Conservation (phyloP, 805 yeast species). For the Candida maesae region DNA sequence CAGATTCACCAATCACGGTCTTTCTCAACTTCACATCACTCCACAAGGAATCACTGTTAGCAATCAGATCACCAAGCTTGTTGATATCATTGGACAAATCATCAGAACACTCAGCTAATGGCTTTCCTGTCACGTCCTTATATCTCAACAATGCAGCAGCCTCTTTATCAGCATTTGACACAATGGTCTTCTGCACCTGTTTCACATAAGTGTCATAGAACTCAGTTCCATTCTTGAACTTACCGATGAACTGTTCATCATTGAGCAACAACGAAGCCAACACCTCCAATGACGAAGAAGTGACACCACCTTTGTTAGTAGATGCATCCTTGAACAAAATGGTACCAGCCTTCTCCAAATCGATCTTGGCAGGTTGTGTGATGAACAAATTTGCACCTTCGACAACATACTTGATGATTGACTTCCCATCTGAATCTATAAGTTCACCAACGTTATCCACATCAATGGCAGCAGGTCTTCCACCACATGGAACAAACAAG, state of each 20-base stretch:
- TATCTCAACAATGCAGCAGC: conserved; percentile 85
- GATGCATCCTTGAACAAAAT: conserved; percentile 92
- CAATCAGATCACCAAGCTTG: conserved; percentile 79
- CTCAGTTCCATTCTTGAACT: conserved; percentile 69
- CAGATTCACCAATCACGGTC: conserved; percentile 68
- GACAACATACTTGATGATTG: conserved; percentile 80
- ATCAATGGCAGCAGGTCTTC: conserved; percentile 95
- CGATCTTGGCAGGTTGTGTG: conserved; percentile 88
- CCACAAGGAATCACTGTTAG: conserved; percentile 80
- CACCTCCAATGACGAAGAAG: conserved; percentile 93
- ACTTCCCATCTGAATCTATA: conserved; percentile 70
- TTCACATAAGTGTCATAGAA: conserved; percentile 82
- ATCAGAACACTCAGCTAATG: conserved; percentile 70
- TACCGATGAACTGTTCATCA: conserved; percentile 71
- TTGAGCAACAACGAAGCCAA: conserved; percentile 89
- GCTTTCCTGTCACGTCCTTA: conserved; percentile 56
- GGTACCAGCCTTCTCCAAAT: conserved; percentile 83
- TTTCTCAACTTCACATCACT: conserved; percentile 75
- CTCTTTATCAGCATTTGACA: conserved; percentile 75
- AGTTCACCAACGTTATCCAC: conserved; percentile 72
- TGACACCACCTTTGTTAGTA: conserved; percentile 97
- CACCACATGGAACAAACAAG: conserved; percentile 97
- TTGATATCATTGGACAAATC: conserved; percentile 79
- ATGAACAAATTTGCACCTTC: conserved; percentile 97
- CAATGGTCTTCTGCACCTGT: conserved; percentile 74